Evolutionary conservation across 176 grass and related monocot genomes (phyloP).

Genomic region (Lolium multiflorum): DNA sequence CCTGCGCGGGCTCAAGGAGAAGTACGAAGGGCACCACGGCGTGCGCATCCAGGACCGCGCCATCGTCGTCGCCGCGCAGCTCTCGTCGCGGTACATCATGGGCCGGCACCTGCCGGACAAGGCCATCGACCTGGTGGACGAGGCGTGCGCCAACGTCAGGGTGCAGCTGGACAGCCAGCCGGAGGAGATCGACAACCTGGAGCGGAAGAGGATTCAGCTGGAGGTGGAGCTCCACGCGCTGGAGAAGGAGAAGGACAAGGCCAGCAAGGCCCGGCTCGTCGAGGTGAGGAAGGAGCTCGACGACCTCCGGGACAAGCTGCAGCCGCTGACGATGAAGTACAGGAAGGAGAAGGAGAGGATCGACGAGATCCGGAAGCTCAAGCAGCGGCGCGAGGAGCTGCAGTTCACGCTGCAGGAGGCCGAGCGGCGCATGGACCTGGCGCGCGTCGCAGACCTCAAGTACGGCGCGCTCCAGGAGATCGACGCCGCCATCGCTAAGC

Average conservation of each 20-base stretch:
- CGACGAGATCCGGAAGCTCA: slow-evolving; percentile 77
- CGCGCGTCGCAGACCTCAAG: slow-evolving; percentile 69
- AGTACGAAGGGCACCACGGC: slow-evolving; percentile 83
- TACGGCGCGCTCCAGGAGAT: slow-evolving; percentile 72
- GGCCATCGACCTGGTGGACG: slow-evolving; percentile 83
- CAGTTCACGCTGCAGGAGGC: slow-evolving; percentile 73
- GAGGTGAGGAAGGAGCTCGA: slow-evolving; percentile 80
- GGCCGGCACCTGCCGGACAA: slow-evolving; percentile 82
- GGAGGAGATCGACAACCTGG: slow-evolving; percentile 83
- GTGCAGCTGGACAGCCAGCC: slow-evolving; percentile 87
- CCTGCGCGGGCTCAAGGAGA: slow-evolving; percentile 77
- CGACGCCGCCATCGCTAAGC: slow-evolving; percentile 66
- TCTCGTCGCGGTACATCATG: slow-evolving; percentile 79
- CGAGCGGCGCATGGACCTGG: slow-evolving; percentile 77
- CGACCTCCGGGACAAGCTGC: slow-evolving; percentile 82
- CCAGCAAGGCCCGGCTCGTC: slow-evolving; percentile 69
- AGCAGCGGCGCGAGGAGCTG: slow-evolving; percentile 64
- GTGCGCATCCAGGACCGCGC: slow-evolving; percentile 77
- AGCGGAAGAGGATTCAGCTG: slow-evolving; percentile 79
- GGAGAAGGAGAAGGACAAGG: slow-evolving; percentile 94
- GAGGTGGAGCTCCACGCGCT: slow-evolving; percentile 80
- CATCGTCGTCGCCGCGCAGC: slow-evolving; percentile 74
- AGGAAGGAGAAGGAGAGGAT: slow-evolving; percentile 83
- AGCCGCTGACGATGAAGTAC: slow-evolving; percentile 79
- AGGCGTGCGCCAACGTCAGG: slow-evolving; percentile 86